Evolutionary conservation across 352 stramenopile genomes (phyloP).

Genomic region (Phytophthora pisi): DNA sequence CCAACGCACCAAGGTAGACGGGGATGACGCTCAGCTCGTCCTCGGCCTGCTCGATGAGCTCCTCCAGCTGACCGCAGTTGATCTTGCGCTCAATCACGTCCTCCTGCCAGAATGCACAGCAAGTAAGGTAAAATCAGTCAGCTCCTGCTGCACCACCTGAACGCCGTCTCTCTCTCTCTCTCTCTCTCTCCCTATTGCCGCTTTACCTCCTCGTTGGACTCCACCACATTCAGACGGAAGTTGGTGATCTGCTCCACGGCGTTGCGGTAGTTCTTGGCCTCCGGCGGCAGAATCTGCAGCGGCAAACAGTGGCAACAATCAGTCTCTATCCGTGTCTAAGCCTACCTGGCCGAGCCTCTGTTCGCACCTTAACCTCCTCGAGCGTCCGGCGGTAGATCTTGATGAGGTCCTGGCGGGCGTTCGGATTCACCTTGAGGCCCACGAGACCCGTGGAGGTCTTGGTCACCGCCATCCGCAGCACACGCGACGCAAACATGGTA

Average conservation of each 20-base stretch:
- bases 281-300: slow-evolving; percentile 61
- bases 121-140: not conserved
- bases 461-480: slow-evolving; percentile 85
- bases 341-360: not conserved
- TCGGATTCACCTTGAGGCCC: slow-evolving; percentile 83
- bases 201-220: slow-evolving; percentile 74
- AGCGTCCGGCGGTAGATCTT: slow-evolving; percentile 85
- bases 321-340: not conserved
- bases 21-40: slow-evolving; percentile 87
- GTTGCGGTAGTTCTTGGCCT: slow-evolving; percentile 75
- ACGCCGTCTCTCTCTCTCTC: slow-evolving; percentile 1
- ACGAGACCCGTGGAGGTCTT: slow-evolving; percentile 90
- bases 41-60: slow-evolving; percentile 88
- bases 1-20: slow-evolving; percentile 77
- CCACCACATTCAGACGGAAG: slow-evolving; percentile 78
- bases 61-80: slow-evolving; percentile 88
- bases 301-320: slow-evolving; percentile 5
- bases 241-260: slow-evolving; percentile 89
- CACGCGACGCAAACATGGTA: slow-evolving; percentile 82
- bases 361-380: slow-evolving; percentile 73
- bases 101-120: slow-evolving; percentile 46
- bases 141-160: slow-evolving; percentile 20
- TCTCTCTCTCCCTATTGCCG: not conserved
- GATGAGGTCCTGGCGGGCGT: slow-evolving; percentile 85
- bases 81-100: slow-evolving; percentile 83